Conservation (phyloP, 2,329 filamentous ascomycete genomes). For the Pyrenophora seminiperda region DNA sequence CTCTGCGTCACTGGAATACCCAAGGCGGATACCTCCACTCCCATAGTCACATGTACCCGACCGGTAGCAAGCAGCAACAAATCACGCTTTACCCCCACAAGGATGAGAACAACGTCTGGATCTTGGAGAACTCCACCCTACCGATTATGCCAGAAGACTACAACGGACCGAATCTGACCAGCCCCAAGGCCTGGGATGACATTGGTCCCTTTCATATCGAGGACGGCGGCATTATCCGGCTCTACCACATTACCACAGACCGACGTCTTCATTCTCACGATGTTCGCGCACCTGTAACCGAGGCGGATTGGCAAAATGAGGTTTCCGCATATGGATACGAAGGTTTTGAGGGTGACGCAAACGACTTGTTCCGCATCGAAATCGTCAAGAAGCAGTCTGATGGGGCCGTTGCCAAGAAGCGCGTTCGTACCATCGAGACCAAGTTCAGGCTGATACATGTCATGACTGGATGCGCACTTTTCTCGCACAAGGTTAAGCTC, state of each 20-base stretch:
- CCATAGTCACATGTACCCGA: conserved; percentile 96
- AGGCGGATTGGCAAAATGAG: conserved; percentile 82
- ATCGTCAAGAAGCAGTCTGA: conserved; percentile 91
- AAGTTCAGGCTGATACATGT: conserved; percentile 95
- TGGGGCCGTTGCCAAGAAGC: conserved; percentile 76
- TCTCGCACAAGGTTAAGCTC: conserved; percentile 98
- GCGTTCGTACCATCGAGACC: conserved; percentile 89
- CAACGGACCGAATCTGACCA: conserved; percentile 77
- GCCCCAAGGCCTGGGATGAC: conserved; percentile 82
- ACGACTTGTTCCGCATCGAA: conserved; percentile 92
- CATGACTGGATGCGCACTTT: conserved; percentile 95
- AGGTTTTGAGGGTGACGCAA: conserved; percentile 94
- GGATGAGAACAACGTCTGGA: conserved; percentile 95
- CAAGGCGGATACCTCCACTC: conserved; percentile 98
- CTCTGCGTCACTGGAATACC: conserved; percentile 91
- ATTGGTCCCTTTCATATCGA: conserved; percentile 71
- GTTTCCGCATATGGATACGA: conserved; percentile 97
- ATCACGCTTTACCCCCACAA: conserved; percentile 98
- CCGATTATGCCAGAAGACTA: conserved; percentile 66
- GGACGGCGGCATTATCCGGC: conserved; percentile 77
- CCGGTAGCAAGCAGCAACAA: conserved; percentile 97
- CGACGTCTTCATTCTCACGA: conserved; percentile 96
- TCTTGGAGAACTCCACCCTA: conserved; percentile 95
- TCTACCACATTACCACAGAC: conserved; percentile 83
- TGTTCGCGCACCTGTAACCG: conserved; percentile 64